Base-by-base conservation (phyloP, 371 early-diverging fungal genomes). In the Chytridiales sp. region DNA sequence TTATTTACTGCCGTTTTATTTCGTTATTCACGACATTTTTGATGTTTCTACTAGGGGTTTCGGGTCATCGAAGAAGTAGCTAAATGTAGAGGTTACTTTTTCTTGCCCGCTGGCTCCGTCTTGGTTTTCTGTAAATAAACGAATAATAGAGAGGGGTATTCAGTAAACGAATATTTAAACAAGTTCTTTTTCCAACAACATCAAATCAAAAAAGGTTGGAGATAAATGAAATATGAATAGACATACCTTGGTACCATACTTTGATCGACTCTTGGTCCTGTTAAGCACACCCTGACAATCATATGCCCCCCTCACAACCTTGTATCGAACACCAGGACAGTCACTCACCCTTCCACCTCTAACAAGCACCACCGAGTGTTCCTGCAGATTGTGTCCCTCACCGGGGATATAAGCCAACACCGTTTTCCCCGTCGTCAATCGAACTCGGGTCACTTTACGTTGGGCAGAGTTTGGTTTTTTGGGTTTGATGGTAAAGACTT, bases 341-440 rank as follows among this genome's bases (percentile, higher is more conserved):
- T 97, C 98, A 29, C 90, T 87, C 6, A 94, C 93, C 80, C 95
- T 84, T 62, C 87, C 95, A 35, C 97, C 98, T 48, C 94, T 83
- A 5, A 97, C 94, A 32, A 95, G 72, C 21, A 97, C 98, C 24
- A 96, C 95, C 15, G 89, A 88, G 74, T 97, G 97, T 71, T 97
- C 98, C 81, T 97, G 97, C 69, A 95, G 76, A 67, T 93, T 95
- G 76, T 97, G 98, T 19, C 97, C 97, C 76, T 97, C 98, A 62
- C 98, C 98, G 17, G 95, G 95, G 75, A 97, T 95, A 77, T 97
- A 97, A 21, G 93, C 93, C 52, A 89, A 85, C 21, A 97, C 82
- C 15, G 60, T 80, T 71, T 91, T 91, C 39, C 94, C 94, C 59
- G 93, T 90, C 31, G 91, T 87, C 64, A 94, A 74, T 65, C 87